Evolutionary conservation across 2,329 filamentous ascomycete genomes (phyloP), one percentile per base, ranked within the genome.

Genomic region (Rhynchosporium graminicola): DNA sequence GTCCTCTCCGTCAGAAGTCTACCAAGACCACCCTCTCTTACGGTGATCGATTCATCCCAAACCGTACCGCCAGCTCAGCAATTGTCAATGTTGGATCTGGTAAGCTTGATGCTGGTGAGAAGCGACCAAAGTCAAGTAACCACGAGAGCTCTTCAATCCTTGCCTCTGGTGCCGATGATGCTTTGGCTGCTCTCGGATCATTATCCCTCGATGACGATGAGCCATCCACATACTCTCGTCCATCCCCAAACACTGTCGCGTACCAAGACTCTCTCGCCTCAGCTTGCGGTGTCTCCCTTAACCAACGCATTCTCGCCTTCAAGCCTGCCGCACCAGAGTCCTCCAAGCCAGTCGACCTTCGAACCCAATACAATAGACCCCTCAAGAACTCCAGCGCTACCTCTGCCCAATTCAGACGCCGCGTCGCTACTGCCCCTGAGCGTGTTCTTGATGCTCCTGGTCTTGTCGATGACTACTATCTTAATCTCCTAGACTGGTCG

Each of bases 261-360:
- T 98, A 97, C 77, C 90, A 97, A 77, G 92, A 95, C 63, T 94
- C 92, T 2, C 81, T 98, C 51, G 93, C 94, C 51, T 88, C 87
- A 69, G 94, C 94, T 56, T 98, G 94, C 76, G 95, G 93, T 62
- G 92, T 99, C 66, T 94, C 87, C 74, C 85, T 96, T 66, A 96
- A 93, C 81, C 96, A 93, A 60, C 91, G 95, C 66, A 99, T 99
- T 71, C 89, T 99, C 57, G 91, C 95, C 64, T 99, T 97, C 84
- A 99, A 99, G 87, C 95, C 95, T 60, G 92, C 94, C 2, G 86
- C 95, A n/a, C 95, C 95, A 3, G 95, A 98, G 80, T 98, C 95
- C 6, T 97, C 93, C 40, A 97, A 97, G 83, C 95, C 95, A 42
- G 97, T 99, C 74, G 95, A 99, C 76, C 88, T 99, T 66, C 90